phyloP scores from a whole-genome alignment of 108 stramenopile species.

The Nitzschia sp. region DNA sequence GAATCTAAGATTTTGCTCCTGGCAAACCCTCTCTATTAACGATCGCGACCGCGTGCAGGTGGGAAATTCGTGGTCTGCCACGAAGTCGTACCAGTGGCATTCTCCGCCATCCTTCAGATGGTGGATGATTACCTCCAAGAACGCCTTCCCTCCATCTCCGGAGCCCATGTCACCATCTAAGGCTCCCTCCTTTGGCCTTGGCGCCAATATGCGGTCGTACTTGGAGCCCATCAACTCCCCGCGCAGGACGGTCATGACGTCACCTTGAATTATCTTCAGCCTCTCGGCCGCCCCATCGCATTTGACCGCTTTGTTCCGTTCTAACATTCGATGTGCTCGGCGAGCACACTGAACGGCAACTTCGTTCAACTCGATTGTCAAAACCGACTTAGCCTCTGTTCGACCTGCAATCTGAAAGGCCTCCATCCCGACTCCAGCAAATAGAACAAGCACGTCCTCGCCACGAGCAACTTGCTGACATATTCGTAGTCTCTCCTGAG shows the following conservation, averaged over 20 bases:
- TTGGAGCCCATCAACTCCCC: constrained; percentile 32
- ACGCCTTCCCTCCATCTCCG: constrained; percentile 69
- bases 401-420: constrained; percentile 80
- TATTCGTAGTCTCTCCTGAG: constrained; percentile 76
- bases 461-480: constrained; percentile 84
- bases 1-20: constrained; percentile 51
- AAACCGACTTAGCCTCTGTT: constrained; percentile 70
- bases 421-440: constrained; percentile 88
- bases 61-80: constrained; percentile 78
- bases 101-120: constrained; percentile 74
- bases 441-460: constrained; percentile 78
- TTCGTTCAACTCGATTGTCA: constrained; percentile 76
- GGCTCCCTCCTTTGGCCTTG: constrained; percentile 81
- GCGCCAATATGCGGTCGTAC: constrained; percentile 83
- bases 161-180: constrained; percentile 79
- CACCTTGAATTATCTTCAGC: constrained; percentile 72
- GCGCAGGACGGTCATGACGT: constrained; percentile 67
- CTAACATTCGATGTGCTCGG: constrained; percentile 67
- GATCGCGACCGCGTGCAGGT: constrained; percentile 59
- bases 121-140: constrained; percentile 65
- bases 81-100: constrained; percentile 88
- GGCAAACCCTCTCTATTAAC: constrained; percentile 54
- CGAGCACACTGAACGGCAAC: constrained; percentile 67
- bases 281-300: constrained; percentile 73
- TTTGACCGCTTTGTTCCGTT: constrained; percentile 77